Conservation (phyloP, 768 basidiomycete genomes). For the Asterophora lycoperdoides region DNA sequence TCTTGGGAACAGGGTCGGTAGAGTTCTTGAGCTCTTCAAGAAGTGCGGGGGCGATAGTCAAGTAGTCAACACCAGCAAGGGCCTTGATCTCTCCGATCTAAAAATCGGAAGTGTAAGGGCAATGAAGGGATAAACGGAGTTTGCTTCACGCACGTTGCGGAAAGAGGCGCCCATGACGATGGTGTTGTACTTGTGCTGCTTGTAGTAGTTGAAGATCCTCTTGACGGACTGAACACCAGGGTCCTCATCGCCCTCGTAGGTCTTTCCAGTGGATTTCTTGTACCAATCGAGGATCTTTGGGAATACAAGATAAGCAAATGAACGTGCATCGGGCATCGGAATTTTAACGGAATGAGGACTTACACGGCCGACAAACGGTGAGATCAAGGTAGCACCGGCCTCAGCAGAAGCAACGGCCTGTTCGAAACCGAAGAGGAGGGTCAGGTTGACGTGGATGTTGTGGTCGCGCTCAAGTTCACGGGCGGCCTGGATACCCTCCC, state of each 20-base stretch:
- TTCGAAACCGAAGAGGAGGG: conserved; percentile 96
- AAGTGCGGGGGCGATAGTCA: conserved; percentile 89
- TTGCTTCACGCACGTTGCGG: conserved; percentile 73
- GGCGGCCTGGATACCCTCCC: conserved; percentile 99
- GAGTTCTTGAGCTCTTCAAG: conserved; percentile 92
- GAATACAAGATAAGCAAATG: conserved; percentile 8
- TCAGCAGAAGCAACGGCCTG: conserved; percentile 99
- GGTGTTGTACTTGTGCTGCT: conserved; percentile 96
- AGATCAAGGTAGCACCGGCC: conserved; percentile 97
- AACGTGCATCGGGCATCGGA: conserved; percentile 10
- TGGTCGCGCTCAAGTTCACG: conserved; percentile 91
- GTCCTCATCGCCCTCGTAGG: conserved; percentile 87
- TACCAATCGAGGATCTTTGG: conserved; percentile 96
- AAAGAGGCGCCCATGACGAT: conserved; percentile 99
- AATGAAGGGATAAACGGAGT: conserved; percentile 2
- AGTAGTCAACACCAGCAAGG: conserved; percentile 94
- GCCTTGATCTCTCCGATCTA: conserved; percentile 90
- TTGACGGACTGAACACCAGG: conserved; percentile 95
- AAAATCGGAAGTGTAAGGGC: conserved; percentile 9
- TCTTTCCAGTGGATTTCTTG: conserved; percentile 87
- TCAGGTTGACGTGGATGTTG: conserved; percentile 97
- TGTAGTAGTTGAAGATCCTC: conserved; percentile 99
- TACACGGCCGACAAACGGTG: conserved; percentile 97
- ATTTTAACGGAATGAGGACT: conserved; percentile 27
- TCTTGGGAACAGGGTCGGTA: conserved; percentile 73